Conservation (phyloP, 257 asterid genomes). For the Schizonepeta tenuifolia region DNA sequence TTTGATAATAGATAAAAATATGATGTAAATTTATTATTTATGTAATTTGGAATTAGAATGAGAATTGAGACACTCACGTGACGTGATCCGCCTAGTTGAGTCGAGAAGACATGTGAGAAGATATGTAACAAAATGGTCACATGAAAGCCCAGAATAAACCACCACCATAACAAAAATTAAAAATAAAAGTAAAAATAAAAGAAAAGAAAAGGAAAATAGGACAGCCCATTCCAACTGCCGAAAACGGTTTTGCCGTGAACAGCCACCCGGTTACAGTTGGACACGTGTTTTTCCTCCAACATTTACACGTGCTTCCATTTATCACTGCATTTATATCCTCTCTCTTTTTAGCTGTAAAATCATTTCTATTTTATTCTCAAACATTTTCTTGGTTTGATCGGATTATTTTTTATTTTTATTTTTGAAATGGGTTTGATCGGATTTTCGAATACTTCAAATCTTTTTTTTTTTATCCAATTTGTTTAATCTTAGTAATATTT, state of each 20-base stretch:
- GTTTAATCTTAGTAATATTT: too few relatives aligned
- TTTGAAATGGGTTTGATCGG: not conserved
- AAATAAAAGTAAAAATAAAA: not conserved
- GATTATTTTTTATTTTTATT: not conserved
- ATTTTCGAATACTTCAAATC: too few relatives aligned
- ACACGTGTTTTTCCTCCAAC: constrained; percentile 41
- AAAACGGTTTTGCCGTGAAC: constrained; percentile 43
- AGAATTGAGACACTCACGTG: not conserved
- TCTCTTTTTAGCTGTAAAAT: not conserved
- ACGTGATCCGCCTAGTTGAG: not conserved
- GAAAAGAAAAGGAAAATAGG: not conserved
- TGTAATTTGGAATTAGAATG: too few relatives aligned
- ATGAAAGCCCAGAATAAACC: not conserved
- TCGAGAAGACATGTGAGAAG: not conserved
- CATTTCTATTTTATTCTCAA: not conserved
- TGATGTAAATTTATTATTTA: too few relatives aligned
- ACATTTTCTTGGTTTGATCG: too few relatives aligned
- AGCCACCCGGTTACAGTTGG: constrained; percentile 28
- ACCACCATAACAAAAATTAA: not conserved
- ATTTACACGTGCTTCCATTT: constrained; percentile 37
- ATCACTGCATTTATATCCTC: constrained; percentile 18
- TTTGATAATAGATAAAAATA: too few relatives aligned
- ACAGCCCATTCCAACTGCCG: constrained; percentile 43
- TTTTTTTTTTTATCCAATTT: not conserved
- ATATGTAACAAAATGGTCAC: not conserved